phyloP scores from a whole-genome alignment of 768 basidiomycete genomes.

The Mycena venus region DNA sequence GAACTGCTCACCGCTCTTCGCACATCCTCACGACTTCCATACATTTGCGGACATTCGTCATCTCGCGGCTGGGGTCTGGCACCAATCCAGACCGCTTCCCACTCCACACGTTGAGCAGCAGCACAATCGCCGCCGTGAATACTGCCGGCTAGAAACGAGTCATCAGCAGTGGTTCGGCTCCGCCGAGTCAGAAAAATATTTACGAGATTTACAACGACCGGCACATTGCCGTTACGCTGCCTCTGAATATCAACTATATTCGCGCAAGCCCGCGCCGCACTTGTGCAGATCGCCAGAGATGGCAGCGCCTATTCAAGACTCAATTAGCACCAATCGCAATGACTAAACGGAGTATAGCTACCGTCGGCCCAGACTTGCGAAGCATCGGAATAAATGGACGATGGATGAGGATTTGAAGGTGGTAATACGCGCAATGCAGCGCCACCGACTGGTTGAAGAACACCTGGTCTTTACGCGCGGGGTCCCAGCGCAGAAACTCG shows the following conservation, averaged over 20 bases:
- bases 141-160: constrained; percentile 44
- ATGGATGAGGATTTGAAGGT: constrained; percentile 81
- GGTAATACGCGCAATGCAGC: constrained; percentile 60
- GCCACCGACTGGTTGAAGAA: constrained; percentile 71
- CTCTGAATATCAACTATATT: constrained; percentile 74
- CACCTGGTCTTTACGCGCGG: constrained; percentile 48
- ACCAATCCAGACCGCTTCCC: constrained; percentile 63
- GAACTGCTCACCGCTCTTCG: constrained; percentile 53
- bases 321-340: too few relatives aligned
- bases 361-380: constrained; percentile 56
- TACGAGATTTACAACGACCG: constrained; percentile 51
- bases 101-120: constrained; percentile 78
- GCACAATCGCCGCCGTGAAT: constrained; percentile 63
- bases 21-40: constrained; percentile 61
- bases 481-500: constrained; percentile 62
- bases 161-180: neutral
- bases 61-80: constrained; percentile 64
- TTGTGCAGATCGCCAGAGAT: constrained; percentile 86
- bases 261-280: constrained; percentile 82
- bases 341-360: too few relatives aligned
- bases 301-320: constrained; percentile 63
- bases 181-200: neutral
- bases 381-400: constrained; percentile 84
- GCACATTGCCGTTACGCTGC: constrained; percentile 44
- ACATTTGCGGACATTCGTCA: constrained; percentile 73